Conservation (phyloP, 2,329 filamentous ascomycete species). For the Pseudocercospora vitis region DNA sequence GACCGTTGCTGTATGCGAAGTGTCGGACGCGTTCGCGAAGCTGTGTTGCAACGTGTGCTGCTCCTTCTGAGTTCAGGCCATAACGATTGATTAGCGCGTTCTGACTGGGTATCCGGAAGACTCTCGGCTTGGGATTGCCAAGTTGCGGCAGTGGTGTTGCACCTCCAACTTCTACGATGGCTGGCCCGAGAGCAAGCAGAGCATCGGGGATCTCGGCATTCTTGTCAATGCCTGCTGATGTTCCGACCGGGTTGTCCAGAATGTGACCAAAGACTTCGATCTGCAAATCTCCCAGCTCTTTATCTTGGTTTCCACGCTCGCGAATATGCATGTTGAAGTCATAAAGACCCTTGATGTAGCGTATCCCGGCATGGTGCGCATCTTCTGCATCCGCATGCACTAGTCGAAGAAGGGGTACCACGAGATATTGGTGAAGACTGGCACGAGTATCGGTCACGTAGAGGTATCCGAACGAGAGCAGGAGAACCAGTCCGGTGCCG, state of each 20-base stretch:
- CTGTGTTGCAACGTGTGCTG: slow-evolving; percentile 78
- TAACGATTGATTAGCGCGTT: slow-evolving; percentile 94
- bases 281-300: slow-evolving; percentile 51
- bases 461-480: slow-evolving; percentile 48
- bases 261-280: slow-evolving; percentile 73
- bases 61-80: slow-evolving; percentile 88
- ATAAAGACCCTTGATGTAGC: slow-evolving; percentile 70
- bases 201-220: slow-evolving; percentile 83
- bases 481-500: slow-evolving; percentile 56
- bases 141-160: slow-evolving; percentile 82
- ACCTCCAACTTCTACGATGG: slow-evolving; percentile 88
- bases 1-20: slow-evolving; percentile 70
- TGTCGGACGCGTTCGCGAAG: slow-evolving; percentile 74
- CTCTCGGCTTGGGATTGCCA: slow-evolving; percentile 82
- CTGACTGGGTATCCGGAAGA: slow-evolving; percentile 81
- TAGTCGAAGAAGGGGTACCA: slow-evolving; percentile 63
- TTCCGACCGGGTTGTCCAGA: slow-evolving; percentile 84
- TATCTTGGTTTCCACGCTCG: slow-evolving; percentile 67
- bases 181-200: slow-evolving; percentile 80
- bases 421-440: slow-evolving; percentile 53
- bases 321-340: slow-evolving; percentile 74
- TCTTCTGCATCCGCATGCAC: slow-evolving; percentile 79
- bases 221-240: slow-evolving; percentile 95
- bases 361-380: slow-evolving; percentile 79
- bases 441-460: slow-evolving; percentile 57